Evolutionary conservation across 192 early-diverging fungal genomes (phyloP), one percentile per base, ranked within the genome.

Genomic region (Backusella circina): DNA sequence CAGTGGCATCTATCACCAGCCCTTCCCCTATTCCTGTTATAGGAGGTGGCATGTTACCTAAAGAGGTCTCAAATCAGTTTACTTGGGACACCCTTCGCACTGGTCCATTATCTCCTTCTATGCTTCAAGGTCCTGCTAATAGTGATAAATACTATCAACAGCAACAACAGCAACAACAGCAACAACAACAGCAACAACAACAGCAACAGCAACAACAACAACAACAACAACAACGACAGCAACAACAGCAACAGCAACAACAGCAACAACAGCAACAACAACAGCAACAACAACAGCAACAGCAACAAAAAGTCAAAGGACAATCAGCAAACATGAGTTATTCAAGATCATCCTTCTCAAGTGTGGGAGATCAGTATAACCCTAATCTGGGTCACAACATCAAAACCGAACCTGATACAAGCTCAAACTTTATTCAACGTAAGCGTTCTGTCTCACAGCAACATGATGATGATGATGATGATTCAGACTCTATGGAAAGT

Each of bases 41-140:
- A 65, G 64, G 73, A 66, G 61, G 73, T 16, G 64, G 73, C 3
- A 28, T 74, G 21, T 39, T 74, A 21, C 79, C 87, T 10, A 74
- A 84, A 65, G 78, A 72, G 16, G 68, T 74, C 26, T 47, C 75
- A 39, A 74, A 74, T 67, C 79, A 77, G 39, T 81, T 67, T 39
- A 72, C 67, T 16, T 93, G 91, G 90, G 88, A 86, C 33, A 81
- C 91, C 0, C 82, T 94, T 33, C 87, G 93, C 16, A 88, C 87
- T 77, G 93, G 35, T 15, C 75, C 67, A 28, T 54, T 69, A 35
- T 69, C 64, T 30, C 69, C 69, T 31, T 70, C 93, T 5, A 94
- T 94, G 91, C 81, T 94, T 18, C 86, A 88, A 26, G 91, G 91
- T 0, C 93, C 93, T 1, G 83, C 85, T 69, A 70, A 74, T 26